Conservation (phyloP, 768 basidiomycete species). For the Psilocybe tampanensis region DNA sequence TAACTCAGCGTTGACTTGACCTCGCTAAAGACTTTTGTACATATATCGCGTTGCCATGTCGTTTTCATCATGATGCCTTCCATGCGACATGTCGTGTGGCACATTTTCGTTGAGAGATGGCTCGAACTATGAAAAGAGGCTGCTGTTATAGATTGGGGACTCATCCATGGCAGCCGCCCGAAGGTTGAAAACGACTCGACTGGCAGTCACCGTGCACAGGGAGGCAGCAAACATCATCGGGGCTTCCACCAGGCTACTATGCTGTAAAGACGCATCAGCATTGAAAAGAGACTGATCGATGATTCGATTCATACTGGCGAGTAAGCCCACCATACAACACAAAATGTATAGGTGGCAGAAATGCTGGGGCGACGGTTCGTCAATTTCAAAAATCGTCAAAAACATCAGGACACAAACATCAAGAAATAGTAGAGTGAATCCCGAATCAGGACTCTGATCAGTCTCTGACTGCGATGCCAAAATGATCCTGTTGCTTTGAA, state of each 20-base stretch:
- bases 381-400: not conserved
- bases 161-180: not conserved
- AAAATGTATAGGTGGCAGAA: not conserved
- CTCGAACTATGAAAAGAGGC: not conserved
- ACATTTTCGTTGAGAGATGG: not conserved
- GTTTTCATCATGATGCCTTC: no score
- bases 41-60: no score
- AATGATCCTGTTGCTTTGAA: not conserved
- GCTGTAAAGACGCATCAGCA: not conserved
- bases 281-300: not conserved
- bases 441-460: not conserved
- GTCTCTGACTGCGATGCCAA: not conserved
- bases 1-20: not conserved
- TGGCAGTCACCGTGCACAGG: not conserved
- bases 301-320: not conserved
- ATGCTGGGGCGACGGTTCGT: not conserved
- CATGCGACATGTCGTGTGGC: no score
- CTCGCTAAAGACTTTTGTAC: not conserved
- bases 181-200: not conserved
- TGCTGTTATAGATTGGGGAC: not conserved
- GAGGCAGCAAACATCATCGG: not conserved
- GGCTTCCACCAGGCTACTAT: not conserved
- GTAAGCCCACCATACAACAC: not conserved
- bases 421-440: not conserved
- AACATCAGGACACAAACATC: not conserved